These are phyloP conservation scores for Xerocomellus intermedius DNA, from an alignment of 768 basidiomycete species.

Conservation along the genomic window DNA sequence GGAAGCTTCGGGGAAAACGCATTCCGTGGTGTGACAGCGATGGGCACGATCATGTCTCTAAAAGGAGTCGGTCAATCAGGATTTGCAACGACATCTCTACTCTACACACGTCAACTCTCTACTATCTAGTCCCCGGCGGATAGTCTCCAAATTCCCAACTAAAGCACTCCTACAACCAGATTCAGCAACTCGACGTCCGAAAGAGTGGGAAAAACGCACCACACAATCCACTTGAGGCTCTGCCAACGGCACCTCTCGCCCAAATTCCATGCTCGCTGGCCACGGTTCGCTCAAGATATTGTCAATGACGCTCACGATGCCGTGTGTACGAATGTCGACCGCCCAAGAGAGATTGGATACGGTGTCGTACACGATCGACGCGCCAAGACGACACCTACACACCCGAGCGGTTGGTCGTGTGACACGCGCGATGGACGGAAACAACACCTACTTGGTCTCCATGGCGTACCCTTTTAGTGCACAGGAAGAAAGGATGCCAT, in stretches of 20 bases:
- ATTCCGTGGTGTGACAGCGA: slow-evolving; percentile 40
- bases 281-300: slow-evolving; percentile 69
- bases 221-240: slow-evolving; percentile 64
- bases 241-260: slow-evolving; percentile 61
- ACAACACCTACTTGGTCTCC: slow-evolving; percentile 58
- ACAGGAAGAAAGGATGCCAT: slow-evolving; percentile 76
- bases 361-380: slow-evolving; percentile 87
- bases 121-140: slow-evolving; percentile 3
- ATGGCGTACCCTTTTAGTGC: slow-evolving; percentile 87
- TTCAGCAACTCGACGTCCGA: background rate
- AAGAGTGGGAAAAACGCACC: slow-evolving; percentile 39
- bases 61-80: background rate
- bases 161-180: slow-evolving; percentile 54
- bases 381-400: slow-evolving; percentile 79
- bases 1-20: slow-evolving; percentile 48
- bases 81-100: background rate
- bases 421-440: background rate
- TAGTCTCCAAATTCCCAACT: slow-evolving; percentile 68
- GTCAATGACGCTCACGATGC: slow-evolving; percentile 78
- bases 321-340: slow-evolving; percentile 78
- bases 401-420: background rate
- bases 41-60: slow-evolving; percentile 64
- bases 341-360: slow-evolving; percentile 83
- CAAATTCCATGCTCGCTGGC: slow-evolving; percentile 58
- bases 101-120: background rate